These are phyloP conservation scores for Quercus gilva DNA, from an alignment of 306 rosid species.

Conservation along the genomic window DNA sequence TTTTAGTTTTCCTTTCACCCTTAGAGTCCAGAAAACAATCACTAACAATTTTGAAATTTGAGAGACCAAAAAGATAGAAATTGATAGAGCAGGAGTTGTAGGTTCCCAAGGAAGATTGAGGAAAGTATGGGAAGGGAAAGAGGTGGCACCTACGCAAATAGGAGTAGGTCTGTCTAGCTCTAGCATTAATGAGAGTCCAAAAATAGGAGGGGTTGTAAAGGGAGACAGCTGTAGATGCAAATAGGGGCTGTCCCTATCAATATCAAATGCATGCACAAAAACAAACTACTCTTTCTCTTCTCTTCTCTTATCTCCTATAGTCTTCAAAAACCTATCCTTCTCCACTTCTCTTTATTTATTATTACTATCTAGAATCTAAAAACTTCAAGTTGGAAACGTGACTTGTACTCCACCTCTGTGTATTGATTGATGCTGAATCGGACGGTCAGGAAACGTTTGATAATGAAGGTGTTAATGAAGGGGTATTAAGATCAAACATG, in stretches of 20 bases:
- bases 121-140: neutral
- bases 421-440: too few species aligned
- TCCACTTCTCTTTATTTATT: neutral
- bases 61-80: neutral
- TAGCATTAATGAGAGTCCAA: neutral
- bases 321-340: neutral
- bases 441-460: neutral
- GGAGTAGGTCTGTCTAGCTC: too few species aligned
- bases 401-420: neutral
- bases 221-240: slow-evolving; percentile 8
- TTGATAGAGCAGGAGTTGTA: neutral
- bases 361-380: too few species aligned
- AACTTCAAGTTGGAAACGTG: too few species aligned
- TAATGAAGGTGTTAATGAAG: neutral
- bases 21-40: too few species aligned
- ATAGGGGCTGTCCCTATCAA: slow-evolving; percentile 20
- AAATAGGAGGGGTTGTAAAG: neutral
- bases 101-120: neutral
- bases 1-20: too few species aligned
- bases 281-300: neutral
- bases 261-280: neutral
- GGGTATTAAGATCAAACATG: neutral
- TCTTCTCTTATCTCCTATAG: neutral
- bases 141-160: too few species aligned
- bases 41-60: neutral